Conservation (phyloP, 768 basidiomycete species). For the Boletus patriciae region DNA sequence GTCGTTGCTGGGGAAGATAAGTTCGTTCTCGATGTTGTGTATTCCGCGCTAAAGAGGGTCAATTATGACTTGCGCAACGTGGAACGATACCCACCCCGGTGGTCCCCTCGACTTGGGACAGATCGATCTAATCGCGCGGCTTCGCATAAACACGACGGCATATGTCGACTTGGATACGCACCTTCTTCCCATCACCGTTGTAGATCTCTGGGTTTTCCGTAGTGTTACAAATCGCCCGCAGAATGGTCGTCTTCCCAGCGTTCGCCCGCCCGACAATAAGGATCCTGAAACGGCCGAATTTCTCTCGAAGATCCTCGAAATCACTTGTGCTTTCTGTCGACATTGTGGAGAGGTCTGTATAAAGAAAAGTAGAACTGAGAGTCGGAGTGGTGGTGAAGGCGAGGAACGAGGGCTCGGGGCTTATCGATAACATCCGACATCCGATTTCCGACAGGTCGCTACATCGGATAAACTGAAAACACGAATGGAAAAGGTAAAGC, state of each 20-base stretch:
- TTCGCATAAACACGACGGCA: background rate
- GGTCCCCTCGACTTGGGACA: slow-evolving; percentile 1
- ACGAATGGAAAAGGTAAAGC: background rate
- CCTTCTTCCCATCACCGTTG: background rate
- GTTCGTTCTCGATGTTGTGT: slow-evolving; percentile 1
- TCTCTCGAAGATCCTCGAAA: too few relatives aligned
- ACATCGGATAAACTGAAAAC: too few relatives aligned
- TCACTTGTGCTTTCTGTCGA: too few relatives aligned
- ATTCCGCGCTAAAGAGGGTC: background rate
- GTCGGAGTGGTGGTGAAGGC: background rate
- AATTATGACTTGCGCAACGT: too few relatives aligned
- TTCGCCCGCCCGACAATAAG: slow-evolving; percentile 5
- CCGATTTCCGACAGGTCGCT: too few relatives aligned
- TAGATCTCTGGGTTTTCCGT: slow-evolving; percentile 8
- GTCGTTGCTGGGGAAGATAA: slow-evolving; percentile 2
- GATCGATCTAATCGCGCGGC: background rate
- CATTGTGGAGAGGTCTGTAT: too few relatives aligned
- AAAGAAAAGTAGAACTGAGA: background rate
- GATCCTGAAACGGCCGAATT: too few relatives aligned
- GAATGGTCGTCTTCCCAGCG: slow-evolving; percentile 7
- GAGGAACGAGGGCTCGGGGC: background rate
- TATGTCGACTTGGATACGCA: background rate
- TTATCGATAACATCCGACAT: background rate
- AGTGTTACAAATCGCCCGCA: slow-evolving; percentile 1
- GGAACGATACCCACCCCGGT: background rate